Base-by-base conservation (phyloP, 495 filamentous ascomycete species). In the Aspergillus indologenus region DNA sequence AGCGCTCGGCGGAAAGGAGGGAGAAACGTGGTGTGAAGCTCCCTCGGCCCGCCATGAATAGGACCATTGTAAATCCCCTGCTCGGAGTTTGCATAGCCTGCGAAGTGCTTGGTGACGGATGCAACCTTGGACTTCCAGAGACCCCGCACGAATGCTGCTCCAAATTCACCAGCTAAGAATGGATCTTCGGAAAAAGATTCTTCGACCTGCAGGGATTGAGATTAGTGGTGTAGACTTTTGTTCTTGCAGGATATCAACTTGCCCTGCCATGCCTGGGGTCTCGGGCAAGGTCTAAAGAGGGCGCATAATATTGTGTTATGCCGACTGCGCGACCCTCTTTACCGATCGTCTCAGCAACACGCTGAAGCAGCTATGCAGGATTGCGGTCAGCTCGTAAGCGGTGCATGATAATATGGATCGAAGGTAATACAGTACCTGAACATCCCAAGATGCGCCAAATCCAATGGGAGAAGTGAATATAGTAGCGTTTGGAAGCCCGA, bases 381-480 rank as follows among this genome's bases (percentile, higher is more conserved):
- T 2, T 20, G 7, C 5, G 11, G 34, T 40, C 8, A 53, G 61
- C 47, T 63, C 48, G 12, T 20, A 15, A 17, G 9, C 21, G 14
- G 14, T 23, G 9, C 5, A 14, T 0, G 3, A 29, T 4, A 7
- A 3, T 1, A 14, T 5, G 3, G 2, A 31, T 22, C 5, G 26
- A 20, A 15, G 34, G 24, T 19, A 15, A 46, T 62, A 75, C 74
- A 15, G 49, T 62, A 75, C 74, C 21, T 73, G 73, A 2, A 76
- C 79, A 54, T 89, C 85, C 62, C 80, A 89, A 5, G 87, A 85
- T 65, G 83, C 87, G 18, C 82, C 85, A 61, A 87, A 81, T 18
- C 73, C 86, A 66, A 90, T 90, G 0, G 86, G 85, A 5, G 84
- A 87, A 65, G 89, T 89, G 78, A 87, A 90, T 49, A 90, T 89